Evolutionary conservation across 371 early-diverging fungal genomes (phyloP).

Genomic region (Funneliformis caledonium): DNA sequence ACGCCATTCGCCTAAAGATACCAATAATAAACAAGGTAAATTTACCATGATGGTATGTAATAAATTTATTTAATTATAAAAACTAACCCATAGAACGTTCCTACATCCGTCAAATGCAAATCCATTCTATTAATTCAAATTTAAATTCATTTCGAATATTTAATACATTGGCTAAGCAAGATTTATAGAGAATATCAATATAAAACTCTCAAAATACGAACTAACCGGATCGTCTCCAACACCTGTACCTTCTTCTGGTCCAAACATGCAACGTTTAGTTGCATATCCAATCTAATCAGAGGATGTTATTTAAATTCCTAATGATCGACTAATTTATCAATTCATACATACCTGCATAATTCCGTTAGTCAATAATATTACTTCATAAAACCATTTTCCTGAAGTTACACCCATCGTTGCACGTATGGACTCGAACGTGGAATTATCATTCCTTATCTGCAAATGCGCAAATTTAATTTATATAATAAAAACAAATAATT

Average conservation of each 20-base stretch:
- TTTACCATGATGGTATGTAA: background rate
- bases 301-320: background rate
- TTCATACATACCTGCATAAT: slow-evolving; percentile 56
- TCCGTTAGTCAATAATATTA: slow-evolving; percentile 57
- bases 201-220: background rate
- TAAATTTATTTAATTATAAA: background rate
- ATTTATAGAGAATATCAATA: background rate
- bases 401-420: slow-evolving; percentile 46
- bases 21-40: background rate
- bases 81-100: slow-evolving; percentile 33
- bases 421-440: slow-evolving; percentile 50
- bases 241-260: slow-evolving; percentile 69
- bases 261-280: slow-evolving; percentile 60
- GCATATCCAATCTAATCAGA: slow-evolving; percentile 60
- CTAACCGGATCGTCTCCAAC: slow-evolving; percentile 35
- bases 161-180: background rate
- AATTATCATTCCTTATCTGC: slow-evolving; percentile 46
- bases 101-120: slow-evolving; percentile 38
- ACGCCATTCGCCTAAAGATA: slow-evolving; percentile 25
- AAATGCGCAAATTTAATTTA: background rate
- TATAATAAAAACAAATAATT: background rate
- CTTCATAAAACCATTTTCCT: slow-evolving; percentile 71
- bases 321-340: background rate
- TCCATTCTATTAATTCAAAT: slow-evolving; percentile 25
- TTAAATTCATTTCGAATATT: background rate